These are phyloP conservation scores for Arthrobotrys conoides DNA, from an alignment of 2,329 filamentous ascomycete species.

Conservation along the genomic window DNA sequence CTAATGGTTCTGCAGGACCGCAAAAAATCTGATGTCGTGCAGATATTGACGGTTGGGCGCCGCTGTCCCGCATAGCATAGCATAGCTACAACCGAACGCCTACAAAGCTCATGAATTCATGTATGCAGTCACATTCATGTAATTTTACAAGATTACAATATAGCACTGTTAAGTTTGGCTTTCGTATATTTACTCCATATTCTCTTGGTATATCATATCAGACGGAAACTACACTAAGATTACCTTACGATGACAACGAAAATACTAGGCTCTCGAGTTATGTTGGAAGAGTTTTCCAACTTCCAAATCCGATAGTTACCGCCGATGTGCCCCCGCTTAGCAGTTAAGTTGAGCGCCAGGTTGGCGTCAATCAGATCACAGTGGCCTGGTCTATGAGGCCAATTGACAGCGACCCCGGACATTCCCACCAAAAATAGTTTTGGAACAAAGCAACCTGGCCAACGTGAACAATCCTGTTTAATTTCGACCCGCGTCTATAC, in stretches of 20 bases:
- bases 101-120: neutral
- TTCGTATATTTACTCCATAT: conserved; percentile 26
- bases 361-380: conserved; percentile 49
- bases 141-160: conserved; percentile 32
- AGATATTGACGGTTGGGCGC: conserved; percentile 22
- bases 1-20: conserved; percentile 23
- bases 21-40: conserved; percentile 18
- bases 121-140: conserved; percentile 19
- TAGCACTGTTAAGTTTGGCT: conserved; percentile 13
- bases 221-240: conserved; percentile 8
- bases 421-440: conserved; percentile 53
- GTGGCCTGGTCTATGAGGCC: conserved; percentile 18
- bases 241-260: conserved; percentile 27
- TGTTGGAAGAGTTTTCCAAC: conserved; percentile 40
- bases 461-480: conserved; percentile 54
- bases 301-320: conserved; percentile 49
- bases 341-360: conserved; percentile 45
- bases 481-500: conserved; percentile 50
- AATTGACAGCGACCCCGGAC: conserved; percentile 31
- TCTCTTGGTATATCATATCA: conserved; percentile 1
- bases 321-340: conserved; percentile 40
- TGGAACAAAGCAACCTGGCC: conserved; percentile 34
- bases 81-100: neutral
- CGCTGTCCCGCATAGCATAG: conserved; percentile 19
- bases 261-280: conserved; percentile 21